These are phyloP conservation scores for Rhynchospora tenuis DNA, from an alignment of 176 grass and related monocot species.

Conservation along the genomic window DNA sequence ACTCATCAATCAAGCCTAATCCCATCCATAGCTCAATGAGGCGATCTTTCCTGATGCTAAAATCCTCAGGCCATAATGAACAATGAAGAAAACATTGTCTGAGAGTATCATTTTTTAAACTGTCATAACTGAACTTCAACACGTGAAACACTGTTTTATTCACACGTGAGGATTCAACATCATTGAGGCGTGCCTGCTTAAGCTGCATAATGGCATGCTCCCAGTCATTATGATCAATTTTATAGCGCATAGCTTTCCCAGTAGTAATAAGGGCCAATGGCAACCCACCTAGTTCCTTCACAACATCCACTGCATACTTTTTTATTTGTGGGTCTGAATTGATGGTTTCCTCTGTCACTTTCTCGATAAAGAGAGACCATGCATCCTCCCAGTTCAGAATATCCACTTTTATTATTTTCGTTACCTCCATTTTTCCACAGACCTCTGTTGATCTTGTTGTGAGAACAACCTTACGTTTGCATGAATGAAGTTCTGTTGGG, in stretches of 20 bases:
- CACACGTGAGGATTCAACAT: background rate
- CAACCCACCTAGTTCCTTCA: constrained; percentile 44
- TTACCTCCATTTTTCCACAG: background rate
- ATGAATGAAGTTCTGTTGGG: too few species aligned
- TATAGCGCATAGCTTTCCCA: constrained; percentile 43
- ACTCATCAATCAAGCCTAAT: constrained; percentile 29
- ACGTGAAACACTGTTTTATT: constrained; percentile 6
- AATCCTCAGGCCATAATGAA: constrained; percentile 60
- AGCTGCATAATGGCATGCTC: constrained; percentile 18
- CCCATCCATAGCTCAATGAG: constrained; percentile 66
- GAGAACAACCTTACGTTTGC: background rate
- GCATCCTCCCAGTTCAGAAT: background rate
- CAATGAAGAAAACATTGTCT: constrained; percentile 42
- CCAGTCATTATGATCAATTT: constrained; percentile 40
- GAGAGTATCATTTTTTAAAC: too few species aligned
- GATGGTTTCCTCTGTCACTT: constrained; percentile 29
- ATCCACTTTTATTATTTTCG: background rate
- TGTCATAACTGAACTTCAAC: constrained; percentile 59
- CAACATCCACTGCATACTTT: background rate
- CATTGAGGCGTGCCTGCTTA: constrained; percentile 19
- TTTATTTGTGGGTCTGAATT: background rate
- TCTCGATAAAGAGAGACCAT: constrained; percentile 29
- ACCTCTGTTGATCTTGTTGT: background rate
- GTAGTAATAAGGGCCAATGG: constrained; percentile 46
- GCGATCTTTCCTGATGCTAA: constrained; percentile 36